Conservation (phyloP, 2,329 filamentous ascomycete genomes). For the Cladosporium sp. region DNA sequence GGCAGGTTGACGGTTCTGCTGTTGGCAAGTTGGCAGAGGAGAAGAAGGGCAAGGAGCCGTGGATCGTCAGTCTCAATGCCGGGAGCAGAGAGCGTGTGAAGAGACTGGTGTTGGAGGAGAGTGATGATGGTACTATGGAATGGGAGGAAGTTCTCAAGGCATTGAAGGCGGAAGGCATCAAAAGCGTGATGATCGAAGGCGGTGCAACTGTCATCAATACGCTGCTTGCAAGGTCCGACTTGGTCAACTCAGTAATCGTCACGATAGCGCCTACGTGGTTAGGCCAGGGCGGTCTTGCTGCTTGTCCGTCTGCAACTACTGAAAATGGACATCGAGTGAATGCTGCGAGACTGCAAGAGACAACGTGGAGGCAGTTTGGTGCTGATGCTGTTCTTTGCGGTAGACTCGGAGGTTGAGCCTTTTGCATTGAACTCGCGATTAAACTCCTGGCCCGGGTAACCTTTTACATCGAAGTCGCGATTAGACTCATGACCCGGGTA, state of each 20-base stretch:
- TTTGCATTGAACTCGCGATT: neutral
- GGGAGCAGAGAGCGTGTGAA: slow-evolving; percentile 37
- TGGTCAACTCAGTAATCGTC: slow-evolving; percentile 77
- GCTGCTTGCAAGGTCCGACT: slow-evolving; percentile 60
- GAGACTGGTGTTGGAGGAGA: slow-evolving; percentile 18
- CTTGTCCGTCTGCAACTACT: slow-evolving; percentile 65
- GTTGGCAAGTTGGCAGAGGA: slow-evolving; percentile 65
- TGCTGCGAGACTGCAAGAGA: slow-evolving; percentile 64
- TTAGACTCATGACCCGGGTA: too few relatives aligned
- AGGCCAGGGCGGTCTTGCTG: slow-evolving; percentile 77
- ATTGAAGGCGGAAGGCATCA: slow-evolving; percentile 61
- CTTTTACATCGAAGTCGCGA: too few relatives aligned
- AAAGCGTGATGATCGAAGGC: slow-evolving; percentile 89
- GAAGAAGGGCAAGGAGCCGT: slow-evolving; percentile 71
- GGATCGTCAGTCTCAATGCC: slow-evolving; percentile 52
- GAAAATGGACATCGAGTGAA: slow-evolving; percentile 51
- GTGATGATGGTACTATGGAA: slow-evolving; percentile 36
- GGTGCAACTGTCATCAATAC: slow-evolving; percentile 81
- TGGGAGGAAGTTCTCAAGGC: slow-evolving; percentile 66
- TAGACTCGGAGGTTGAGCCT: slow-evolving; percentile 16
- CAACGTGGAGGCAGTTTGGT: slow-evolving; percentile 75
- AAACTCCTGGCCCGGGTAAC: neutral
- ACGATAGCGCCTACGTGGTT: slow-evolving; percentile 90
- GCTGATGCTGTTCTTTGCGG: slow-evolving; percentile 84
- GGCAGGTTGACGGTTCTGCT: slow-evolving; percentile 62